These are phyloP conservation scores for Calonectria leucothoes DNA, from an alignment of 2,329 filamentous ascomycete species.

Conservation along the genomic window DNA sequence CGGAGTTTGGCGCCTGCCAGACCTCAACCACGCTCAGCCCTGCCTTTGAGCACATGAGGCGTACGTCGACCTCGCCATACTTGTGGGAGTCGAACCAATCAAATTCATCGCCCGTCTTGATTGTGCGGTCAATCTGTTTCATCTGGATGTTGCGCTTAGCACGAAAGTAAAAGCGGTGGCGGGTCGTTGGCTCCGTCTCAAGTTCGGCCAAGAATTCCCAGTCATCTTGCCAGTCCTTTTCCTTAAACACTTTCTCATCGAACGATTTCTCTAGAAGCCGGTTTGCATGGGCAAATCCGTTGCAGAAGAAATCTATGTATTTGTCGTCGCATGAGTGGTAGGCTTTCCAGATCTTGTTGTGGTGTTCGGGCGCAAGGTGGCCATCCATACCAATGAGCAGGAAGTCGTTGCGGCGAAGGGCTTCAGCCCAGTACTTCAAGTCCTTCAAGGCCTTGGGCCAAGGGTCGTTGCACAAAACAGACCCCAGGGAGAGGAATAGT, in stretches of 20 bases:
- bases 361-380: slow-evolving; percentile 46
- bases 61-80: slow-evolving; percentile 50
- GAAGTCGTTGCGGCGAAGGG: slow-evolving; percentile 48
- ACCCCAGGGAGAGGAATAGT: slow-evolving; percentile 55
- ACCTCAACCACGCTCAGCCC: slow-evolving; percentile 50
- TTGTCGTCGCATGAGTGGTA: slow-evolving; percentile 53
- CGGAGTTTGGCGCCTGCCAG: slow-evolving; percentile 51
- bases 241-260: too few relatives aligned
- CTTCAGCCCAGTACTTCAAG: slow-evolving; percentile 50
- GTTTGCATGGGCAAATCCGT: slow-evolving; percentile 54
- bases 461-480: slow-evolving; percentile 55
- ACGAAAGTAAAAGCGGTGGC: slow-evolving; percentile 54
- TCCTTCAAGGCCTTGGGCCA: slow-evolving; percentile 50
- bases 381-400: slow-evolving; percentile 56
- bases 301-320: slow-evolving; percentile 51
- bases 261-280: slow-evolving; percentile 49
- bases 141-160: slow-evolving; percentile 49
- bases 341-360: slow-evolving; percentile 53
- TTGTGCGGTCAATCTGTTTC: slow-evolving; percentile 35
- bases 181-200: slow-evolving; percentile 49
- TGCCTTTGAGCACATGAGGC: slow-evolving; percentile 53
- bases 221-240: slow-evolving; percentile 49
- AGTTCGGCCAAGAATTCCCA: slow-evolving; percentile 53
- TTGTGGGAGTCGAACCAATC: slow-evolving; percentile 60
- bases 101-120: slow-evolving; percentile 49